phyloP scores from a whole-genome alignment of 225 moss, liverwort and hornwort genomes.

The Anthoceros angustus region DNA sequence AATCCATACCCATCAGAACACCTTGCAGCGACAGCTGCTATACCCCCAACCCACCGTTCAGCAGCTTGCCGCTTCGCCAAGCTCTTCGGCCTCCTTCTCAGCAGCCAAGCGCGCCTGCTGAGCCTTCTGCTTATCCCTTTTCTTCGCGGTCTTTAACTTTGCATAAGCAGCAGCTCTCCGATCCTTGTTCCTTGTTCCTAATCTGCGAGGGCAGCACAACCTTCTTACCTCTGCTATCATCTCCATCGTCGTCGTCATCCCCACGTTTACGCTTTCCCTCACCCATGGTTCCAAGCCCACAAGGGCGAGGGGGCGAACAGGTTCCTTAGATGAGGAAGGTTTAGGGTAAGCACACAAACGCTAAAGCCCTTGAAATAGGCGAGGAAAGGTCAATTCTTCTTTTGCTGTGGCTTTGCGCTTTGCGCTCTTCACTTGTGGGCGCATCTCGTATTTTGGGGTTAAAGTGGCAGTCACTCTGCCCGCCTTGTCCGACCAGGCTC shows the following conservation, averaged over 20 bases:
- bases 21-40: background rate
- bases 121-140: conserved; percentile 60
- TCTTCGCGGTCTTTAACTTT: conserved; percentile 59
- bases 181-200: conserved; percentile 69
- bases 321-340: too few relatives aligned
- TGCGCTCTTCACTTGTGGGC: background rate
- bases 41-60: conserved; percentile 1
- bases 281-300: background rate
- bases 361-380: too few relatives aligned
- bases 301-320: conserved; percentile 57
- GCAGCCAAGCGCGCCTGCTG: conserved; percentile 40
- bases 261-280: conserved; percentile 47
- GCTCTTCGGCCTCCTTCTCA: conserved; percentile 67
- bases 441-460: conserved; percentile 13
- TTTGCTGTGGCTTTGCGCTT: background rate
- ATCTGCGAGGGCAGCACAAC: conserved; percentile 59
- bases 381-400: too few relatives aligned
- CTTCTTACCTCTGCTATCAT: conserved; percentile 31
- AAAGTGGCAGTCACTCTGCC: conserved; percentile 25
- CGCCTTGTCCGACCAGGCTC: conserved; percentile 22
- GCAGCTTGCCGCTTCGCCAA: conserved; percentile 52
- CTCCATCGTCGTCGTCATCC: conserved; percentile 35
- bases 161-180: conserved; percentile 54
- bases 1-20: background rate
- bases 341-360: too few relatives aligned